Percentiles rank a stretch among this genome's conserved stretches.
Evolutionary conservation across 1,139 yeast genomes (phyloP).

Genomic region (Debaryomycetaceae sp.): DNA sequence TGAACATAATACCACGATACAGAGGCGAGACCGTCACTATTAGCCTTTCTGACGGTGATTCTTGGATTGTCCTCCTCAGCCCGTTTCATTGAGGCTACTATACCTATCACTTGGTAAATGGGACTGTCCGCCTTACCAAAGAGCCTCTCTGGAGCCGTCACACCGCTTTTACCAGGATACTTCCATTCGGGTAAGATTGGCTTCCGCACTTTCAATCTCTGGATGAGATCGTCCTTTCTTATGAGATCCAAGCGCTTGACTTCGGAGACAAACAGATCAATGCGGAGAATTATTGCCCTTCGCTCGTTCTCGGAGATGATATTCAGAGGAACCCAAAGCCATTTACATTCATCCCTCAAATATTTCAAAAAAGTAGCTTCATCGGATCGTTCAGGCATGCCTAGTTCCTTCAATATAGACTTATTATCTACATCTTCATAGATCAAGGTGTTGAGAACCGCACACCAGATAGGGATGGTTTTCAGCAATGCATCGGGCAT

Average conservation of each 20-base stretch:
- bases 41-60: slow-evolving; percentile 2
- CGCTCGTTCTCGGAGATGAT: slow-evolving; percentile 60
- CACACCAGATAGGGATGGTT: slow-evolving; percentile 90
- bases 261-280: slow-evolving; percentile 50
- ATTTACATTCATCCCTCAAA: slow-evolving; percentile 12
- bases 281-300: slow-evolving; percentile 42
- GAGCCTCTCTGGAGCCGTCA: not conserved
- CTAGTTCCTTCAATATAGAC: slow-evolving; percentile 7
- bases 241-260: slow-evolving; percentile 39
- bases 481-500: slow-evolving; percentile 87
- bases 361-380: slow-evolving; percentile 10
- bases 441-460: slow-evolving; percentile 60
- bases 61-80: slow-evolving; percentile 36
- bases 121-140: not conserved
- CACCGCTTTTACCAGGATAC: slow-evolving; percentile 47
- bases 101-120: slow-evolving; percentile 33
- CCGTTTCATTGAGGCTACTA: slow-evolving; percentile 61
- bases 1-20: slow-evolving; percentile 57
- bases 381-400: slow-evolving; percentile 13
- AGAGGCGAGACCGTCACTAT: slow-evolving; percentile 1
- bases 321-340: slow-evolving; percentile 48
- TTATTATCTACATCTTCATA: slow-evolving; percentile 24
- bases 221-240: slow-evolving; percentile 24
- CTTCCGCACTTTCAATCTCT: slow-evolving; percentile 24
- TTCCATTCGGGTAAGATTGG: slow-evolving; percentile 71